Conservation (phyloP, 805 yeast species). For the Candida ascalaphidarum region DNA sequence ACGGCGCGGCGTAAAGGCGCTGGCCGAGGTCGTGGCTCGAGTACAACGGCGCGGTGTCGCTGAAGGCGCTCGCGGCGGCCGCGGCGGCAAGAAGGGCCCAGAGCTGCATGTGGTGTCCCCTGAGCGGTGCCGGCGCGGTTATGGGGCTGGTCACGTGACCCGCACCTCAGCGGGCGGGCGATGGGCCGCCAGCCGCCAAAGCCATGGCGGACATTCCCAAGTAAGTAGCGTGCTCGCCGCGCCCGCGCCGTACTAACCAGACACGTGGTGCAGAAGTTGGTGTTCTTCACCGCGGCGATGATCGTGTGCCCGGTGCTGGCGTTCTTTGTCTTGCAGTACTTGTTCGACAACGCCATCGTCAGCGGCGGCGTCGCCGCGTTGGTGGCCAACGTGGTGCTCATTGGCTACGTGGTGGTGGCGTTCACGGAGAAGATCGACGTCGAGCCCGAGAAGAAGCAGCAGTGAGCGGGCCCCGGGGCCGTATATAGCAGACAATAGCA, state of each 20-base stretch:
- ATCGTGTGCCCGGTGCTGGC: slow-evolving; percentile 55
- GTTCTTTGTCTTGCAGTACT: slow-evolving; percentile 49
- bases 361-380: slow-evolving; percentile 80
- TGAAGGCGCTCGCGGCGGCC: slow-evolving; percentile 8
- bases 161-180: not conserved
- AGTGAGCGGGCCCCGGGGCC: slow-evolving; percentile 3
- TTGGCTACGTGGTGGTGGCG: slow-evolving; percentile 67
- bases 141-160: no score
- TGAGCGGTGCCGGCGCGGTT: no score
- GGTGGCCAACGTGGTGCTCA: slow-evolving; percentile 64
- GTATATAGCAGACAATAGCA: no score
- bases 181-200: not conserved
- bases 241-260: slow-evolving; percentile 19
- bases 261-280: slow-evolving; percentile 56
- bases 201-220: slow-evolving; percentile 13
- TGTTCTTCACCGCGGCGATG: slow-evolving; percentile 73
- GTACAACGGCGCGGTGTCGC: slow-evolving; percentile 10
- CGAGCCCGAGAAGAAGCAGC: slow-evolving; percentile 29
- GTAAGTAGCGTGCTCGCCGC: slow-evolving; percentile 5
- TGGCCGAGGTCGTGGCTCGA: slow-evolving; percentile 2
- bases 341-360: slow-evolving; percentile 46
- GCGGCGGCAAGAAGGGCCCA: slow-evolving; percentile 7
- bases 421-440: slow-evolving; percentile 53
- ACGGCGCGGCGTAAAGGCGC: slow-evolving; percentile 12
- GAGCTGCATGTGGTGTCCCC: slow-evolving; percentile 1